Base-by-base conservation (phyloP, 2,329 filamentous ascomycete genomes). In the Hypoxylon sp. region DNA sequence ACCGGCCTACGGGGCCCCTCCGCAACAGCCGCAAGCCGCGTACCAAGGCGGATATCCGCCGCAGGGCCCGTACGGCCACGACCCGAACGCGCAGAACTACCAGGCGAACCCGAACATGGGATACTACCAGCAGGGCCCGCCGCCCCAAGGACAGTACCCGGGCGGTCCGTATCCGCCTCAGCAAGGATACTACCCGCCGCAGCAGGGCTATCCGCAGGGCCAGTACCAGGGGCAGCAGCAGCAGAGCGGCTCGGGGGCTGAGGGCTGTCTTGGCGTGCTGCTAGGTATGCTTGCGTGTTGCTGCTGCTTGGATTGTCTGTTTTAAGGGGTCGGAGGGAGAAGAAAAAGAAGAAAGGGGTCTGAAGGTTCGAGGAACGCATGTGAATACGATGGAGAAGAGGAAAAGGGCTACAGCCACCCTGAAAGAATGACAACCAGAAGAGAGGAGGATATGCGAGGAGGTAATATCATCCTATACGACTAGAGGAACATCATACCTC, bases 231-330 rank as follows among this genome's bases (percentile, higher is more conserved):
- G 77, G 74, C 69, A 78, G 78, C 62, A 63, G 54, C 44, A 53
- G 52, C 37, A 48, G 47, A 11, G 33, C 48, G 37, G 17, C 39
- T 53, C 54, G 39, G 65, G 68, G 19, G 67, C 61, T 14, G 65
- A 78, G 68, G 77, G 80, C 13, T 80, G 79, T 59, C 71, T 86
- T 46, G 82, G 82, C 35, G 84, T 83, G 46, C 75, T 87, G 58
- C 72, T 87, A 14, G 86, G 84, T 14, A 81, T 81, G 69, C 74
- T 87, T 66, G 87, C 87, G 1, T 88, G 86, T 76, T 89, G 87
- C 76, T 89, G 87, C 78, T 89, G 87, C 74, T 75, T 89, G 73
- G 87, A 89, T 70, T 71, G 80, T 22, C 75, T 88, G n/a, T 88
- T 87, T 73, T 89, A 84, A 75, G 46, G 47, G 29, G n/a, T 13